Evolutionary conservation across 148 eudicot species (phyloP).

Genomic region (Rhododendron ferrugineum): DNA sequence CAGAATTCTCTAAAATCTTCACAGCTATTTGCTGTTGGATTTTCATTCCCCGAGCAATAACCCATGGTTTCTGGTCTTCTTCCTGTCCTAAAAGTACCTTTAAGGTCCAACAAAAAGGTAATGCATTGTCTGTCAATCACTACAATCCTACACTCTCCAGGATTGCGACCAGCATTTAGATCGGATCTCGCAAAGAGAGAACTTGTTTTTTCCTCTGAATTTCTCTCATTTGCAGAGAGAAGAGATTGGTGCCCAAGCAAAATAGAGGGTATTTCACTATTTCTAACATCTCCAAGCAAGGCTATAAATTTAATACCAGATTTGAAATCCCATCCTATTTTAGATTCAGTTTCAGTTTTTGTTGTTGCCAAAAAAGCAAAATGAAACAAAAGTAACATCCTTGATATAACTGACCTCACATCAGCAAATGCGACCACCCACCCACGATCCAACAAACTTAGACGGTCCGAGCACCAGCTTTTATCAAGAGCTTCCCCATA

Average conservation of each 20-base stretch:
- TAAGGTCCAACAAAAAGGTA: neutral
- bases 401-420: constrained; percentile 64
- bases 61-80: neutral
- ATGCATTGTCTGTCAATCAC: neutral
- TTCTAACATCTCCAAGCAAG: neutral
- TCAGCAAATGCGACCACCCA: constrained; percentile 97
- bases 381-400: neutral
- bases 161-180: neutral
- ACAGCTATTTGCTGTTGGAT: neutral
- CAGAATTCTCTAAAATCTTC: neutral
- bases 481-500: constrained; percentile 86
- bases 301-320: neutral
- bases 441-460: constrained; percentile 95
- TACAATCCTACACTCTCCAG: neutral
- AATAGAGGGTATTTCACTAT: neutral
- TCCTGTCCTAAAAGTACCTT: neutral
- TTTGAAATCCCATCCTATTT: neutral
- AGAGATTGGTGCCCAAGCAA: neutral
- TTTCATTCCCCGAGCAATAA: neutral
- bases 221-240: neutral
- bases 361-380: neutral
- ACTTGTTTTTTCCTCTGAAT: neutral
- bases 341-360: neutral
- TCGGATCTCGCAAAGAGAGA: neutral
- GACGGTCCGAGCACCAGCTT: constrained; percentile 80